Conservation (phyloP, 331 rosid genomes). For the Acacia pycnantha region DNA sequence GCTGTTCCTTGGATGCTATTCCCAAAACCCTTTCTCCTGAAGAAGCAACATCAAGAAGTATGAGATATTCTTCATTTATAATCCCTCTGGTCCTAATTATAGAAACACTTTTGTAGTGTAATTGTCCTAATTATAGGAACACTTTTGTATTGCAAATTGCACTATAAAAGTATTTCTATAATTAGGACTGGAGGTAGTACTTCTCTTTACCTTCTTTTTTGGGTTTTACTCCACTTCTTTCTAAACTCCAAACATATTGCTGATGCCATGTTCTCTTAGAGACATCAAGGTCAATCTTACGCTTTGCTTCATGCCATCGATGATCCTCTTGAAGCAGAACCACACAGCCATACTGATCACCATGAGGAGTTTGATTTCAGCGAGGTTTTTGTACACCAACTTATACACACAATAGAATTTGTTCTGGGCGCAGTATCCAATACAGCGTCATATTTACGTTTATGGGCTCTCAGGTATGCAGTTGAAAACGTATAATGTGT, state of each 20-base stretch:
- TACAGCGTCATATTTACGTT: constrained; percentile 95
- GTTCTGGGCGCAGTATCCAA: constrained; percentile 96
- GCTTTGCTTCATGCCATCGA: constrained; percentile 49
- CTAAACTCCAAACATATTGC: constrained; percentile 21
- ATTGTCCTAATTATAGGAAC: too few relatives aligned
- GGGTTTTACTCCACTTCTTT: constrained; percentile 8
- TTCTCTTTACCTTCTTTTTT: not conserved
- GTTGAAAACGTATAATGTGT: not conserved
- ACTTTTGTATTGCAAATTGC: too few relatives aligned
- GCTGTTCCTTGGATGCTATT: constrained; percentile 98
- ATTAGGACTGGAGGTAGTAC: too few relatives aligned
- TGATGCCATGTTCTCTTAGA: constrained; percentile 47
- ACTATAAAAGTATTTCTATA: too few relatives aligned
- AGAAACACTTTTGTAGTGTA: too few relatives aligned
- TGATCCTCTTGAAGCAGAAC: constrained; percentile 54
- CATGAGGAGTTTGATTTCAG: constrained; percentile 86
- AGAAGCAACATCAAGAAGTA: constrained; percentile 79
- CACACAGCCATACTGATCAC: constrained; percentile 42
- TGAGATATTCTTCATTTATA: not conserved
- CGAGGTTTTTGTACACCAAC: constrained; percentile 95
- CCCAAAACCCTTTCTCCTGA: constrained; percentile 90
- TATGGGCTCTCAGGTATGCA: constrained; percentile 91
- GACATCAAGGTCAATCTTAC: constrained; percentile 78
- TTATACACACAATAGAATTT: constrained; percentile 93
- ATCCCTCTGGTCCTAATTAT: too few relatives aligned